Conservation (phyloP, 805 yeast species). For the Candida incommunis region DNA sequence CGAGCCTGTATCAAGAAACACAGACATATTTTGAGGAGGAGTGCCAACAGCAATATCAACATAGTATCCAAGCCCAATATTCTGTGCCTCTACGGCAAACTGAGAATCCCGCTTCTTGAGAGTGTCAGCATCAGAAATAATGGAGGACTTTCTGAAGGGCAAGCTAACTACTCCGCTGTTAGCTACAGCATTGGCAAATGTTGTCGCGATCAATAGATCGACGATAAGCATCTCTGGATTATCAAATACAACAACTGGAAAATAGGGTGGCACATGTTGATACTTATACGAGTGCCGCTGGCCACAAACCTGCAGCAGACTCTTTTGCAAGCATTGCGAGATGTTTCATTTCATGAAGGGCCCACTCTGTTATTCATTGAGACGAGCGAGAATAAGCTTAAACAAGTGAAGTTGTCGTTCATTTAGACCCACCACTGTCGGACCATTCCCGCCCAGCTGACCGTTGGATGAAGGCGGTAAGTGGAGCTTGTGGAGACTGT, state of each 20-base stretch:
- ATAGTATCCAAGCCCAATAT: slow-evolving; percentile 18
- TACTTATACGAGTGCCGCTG: background rate
- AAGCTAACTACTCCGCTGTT: background rate
- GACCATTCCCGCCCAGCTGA: too few species aligned
- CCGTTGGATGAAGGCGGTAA: too few species aligned
- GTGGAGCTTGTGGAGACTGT: too few species aligned
- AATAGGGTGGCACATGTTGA: background rate
- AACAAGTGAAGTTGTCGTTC: too few species aligned
- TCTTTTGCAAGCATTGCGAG: background rate
- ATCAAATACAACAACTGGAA: background rate
- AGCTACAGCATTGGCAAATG: background rate
- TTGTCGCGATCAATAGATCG: background rate
- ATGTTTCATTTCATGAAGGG: background rate
- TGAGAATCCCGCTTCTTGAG: background rate
- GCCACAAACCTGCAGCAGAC: background rate
- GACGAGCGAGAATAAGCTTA: too few species aligned
- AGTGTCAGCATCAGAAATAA: background rate
- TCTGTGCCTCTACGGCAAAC: slow-evolving; percentile 8
- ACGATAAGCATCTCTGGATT: background rate
- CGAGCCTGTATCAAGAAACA: slow-evolving; percentile 36
- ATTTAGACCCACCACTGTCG: too few species aligned
- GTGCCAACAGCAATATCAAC: slow-evolving; percentile 25
- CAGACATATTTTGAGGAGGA: slow-evolving; percentile 28
- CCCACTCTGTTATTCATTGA: background rate
- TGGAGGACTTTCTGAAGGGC: background rate